Evolutionary conservation across 2,329 filamentous ascomycete species (phyloP), one percentile per base, ranked within the genome.

Genomic region (Neocatenulostroma microsporum): DNA sequence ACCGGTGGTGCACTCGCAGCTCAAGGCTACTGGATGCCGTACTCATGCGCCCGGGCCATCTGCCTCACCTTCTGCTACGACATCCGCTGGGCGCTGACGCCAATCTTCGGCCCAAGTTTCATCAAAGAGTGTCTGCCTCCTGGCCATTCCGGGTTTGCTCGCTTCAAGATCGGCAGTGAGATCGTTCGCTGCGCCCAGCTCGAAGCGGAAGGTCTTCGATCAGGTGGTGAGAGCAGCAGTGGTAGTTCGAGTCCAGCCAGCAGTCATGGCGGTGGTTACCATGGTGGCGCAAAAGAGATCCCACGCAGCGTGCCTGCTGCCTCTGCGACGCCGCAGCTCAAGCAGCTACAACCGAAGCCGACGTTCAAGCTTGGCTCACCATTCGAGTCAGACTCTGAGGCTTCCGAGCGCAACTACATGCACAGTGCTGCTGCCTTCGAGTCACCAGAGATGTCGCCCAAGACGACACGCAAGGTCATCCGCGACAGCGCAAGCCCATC

Each of bases 11-110:
- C 87, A 20, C 79, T 96, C 39, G 78, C 78, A 42, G 89, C 88
- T 35, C 91, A 98, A 78, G 88, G 91, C 21, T 98, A 96, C 62
- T 98, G 91, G 91, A 86, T 96, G 75, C 89, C 89, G 2, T 96
- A 80, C 53, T 67, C 76, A 25, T 93, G 87, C 48, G 91, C 91
- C 30, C 82, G 76, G 61, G 87, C 86, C 9, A 69, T 98, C 34
- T 93, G 88, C 53, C 76, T 84, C 3, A 95, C 84, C 1, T 96
- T 96, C 59, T 96, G 89, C 64, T 78, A 80, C 58, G 67, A 74
- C 23, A 93, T 98, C 44, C 80, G 89, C 11, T 80, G 80, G 40
- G 88, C 84, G 0, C 66, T 98, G 37, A 91, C 91, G 7, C 91
- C 91, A 4, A 71, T 98, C 41, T 98, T 98, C 58, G 91, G 91